phyloP scores from a whole-genome alignment of 2,329 filamentous ascomycete genomes.

The Mycosphaerella arachidis region DNA sequence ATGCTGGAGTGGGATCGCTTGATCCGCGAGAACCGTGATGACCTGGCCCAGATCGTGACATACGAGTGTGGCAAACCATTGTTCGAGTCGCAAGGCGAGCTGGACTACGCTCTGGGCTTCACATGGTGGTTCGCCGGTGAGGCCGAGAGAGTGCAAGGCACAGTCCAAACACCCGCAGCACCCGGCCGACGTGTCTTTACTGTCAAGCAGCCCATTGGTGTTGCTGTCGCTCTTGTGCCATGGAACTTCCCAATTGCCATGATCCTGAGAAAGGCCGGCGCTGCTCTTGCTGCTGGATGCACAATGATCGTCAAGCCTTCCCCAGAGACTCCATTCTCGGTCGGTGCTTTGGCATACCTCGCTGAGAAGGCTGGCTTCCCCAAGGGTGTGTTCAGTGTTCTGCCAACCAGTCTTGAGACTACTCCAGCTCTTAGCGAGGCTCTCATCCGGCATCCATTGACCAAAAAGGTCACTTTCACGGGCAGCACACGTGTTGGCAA shows the following conservation, averaged over 20 bases:
- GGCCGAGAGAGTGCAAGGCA: slow-evolving; percentile 59
- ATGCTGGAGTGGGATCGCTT: slow-evolving; percentile 62
- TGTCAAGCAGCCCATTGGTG: slow-evolving; percentile 70
- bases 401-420: slow-evolving; percentile 56
- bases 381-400: slow-evolving; percentile 56
- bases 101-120: slow-evolving; percentile 52
- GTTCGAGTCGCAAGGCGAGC: slow-evolving; percentile 49
- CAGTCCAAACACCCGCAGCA: slow-evolving; percentile 54
- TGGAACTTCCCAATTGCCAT: slow-evolving; percentile 59
- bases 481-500: slow-evolving; percentile 59
- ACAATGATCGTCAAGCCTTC: slow-evolving; percentile 70
- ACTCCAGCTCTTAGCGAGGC: slow-evolving; percentile 52
- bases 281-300: slow-evolving; percentile 66
- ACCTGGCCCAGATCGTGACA: slow-evolving; percentile 59
- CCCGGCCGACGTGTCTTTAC: slow-evolving; percentile 64
- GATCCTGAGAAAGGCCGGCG: slow-evolving; percentile 63
- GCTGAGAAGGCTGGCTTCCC: slow-evolving; percentile 55
- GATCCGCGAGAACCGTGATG: slow-evolving; percentile 58
- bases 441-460: slow-evolving; percentile 53
- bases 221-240: slow-evolving; percentile 63
- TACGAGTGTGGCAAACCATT: slow-evolving; percentile 56
- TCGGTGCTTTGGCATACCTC: slow-evolving; percentile 51
- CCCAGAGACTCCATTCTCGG: slow-evolving; percentile 60
- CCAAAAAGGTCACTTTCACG: slow-evolving; percentile 62
- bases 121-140: slow-evolving; percentile 58